These are phyloP conservation scores for Pseudogymnoascus sp. DNA, from an alignment of 2,329 filamentous ascomycete species.

Conservation along the genomic window DNA sequence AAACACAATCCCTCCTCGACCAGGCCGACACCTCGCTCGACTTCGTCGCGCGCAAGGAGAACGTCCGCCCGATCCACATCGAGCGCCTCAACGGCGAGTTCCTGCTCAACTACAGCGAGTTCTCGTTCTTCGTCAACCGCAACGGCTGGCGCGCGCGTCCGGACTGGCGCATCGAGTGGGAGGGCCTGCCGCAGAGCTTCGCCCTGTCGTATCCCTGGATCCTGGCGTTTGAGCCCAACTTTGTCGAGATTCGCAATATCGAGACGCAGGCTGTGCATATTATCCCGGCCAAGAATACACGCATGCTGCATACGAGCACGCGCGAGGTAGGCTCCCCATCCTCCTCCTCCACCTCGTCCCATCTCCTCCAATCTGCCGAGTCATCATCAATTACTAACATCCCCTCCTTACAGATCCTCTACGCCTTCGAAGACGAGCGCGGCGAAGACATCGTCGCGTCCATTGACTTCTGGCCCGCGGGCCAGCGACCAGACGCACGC, in stretches of 20 bases:
- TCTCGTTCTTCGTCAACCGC: constrained; percentile 94
- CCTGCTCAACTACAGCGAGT: constrained; percentile 94
- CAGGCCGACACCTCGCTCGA: constrained; percentile 97
- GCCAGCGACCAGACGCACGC: constrained; percentile 23
- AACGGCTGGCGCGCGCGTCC: constrained; percentile 95
- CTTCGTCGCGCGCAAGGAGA: constrained; percentile 90
- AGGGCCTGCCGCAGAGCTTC: constrained; percentile 85
- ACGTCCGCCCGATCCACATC: constrained; percentile 91
- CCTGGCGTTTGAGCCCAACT: constrained; percentile 91
- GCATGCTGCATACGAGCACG: constrained; percentile 95
- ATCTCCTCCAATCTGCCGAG: constrained; percentile 8
- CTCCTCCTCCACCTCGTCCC: constrained; percentile 15
- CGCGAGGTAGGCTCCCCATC: constrained; percentile 64
- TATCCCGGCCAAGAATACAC: constrained; percentile 90
- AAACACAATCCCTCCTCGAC: constrained; percentile 92
- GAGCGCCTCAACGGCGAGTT: constrained; percentile 96
- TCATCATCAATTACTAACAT: constrained; percentile 18
- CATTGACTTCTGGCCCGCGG: constrained; percentile 77
- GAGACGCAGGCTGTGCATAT: constrained; percentile 94
- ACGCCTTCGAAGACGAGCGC: constrained; percentile 92
- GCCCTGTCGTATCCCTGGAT: constrained; percentile 96
- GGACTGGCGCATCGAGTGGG: constrained; percentile 97
- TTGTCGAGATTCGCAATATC: constrained; percentile 93
- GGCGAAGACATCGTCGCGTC: constrained; percentile 91
- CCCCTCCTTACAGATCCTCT: constrained; percentile 63